phyloP scores from a whole-genome alignment of 352 stramenopile genomes.

The Globisporangium paroecandrum region DNA sequence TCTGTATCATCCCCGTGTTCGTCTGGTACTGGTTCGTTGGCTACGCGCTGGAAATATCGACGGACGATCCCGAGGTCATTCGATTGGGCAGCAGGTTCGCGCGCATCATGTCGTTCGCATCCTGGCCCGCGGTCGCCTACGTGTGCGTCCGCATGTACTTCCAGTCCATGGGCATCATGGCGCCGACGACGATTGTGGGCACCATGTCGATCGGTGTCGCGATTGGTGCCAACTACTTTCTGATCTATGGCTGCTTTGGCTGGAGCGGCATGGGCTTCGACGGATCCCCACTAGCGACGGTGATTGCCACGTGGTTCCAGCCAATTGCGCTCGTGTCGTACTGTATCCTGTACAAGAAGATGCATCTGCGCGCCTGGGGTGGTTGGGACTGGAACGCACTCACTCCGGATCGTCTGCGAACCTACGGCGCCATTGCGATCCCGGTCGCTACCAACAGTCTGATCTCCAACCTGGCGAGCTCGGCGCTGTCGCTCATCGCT shows the following conservation, averaged over 20 bases:
- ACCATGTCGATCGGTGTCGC: constrained; percentile 62
- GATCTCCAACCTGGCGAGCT: constrained; percentile 36
- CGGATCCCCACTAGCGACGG: constrained; percentile 65
- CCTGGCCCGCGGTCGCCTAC: too few species aligned
- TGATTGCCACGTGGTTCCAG: constrained; percentile 79
- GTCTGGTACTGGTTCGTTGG: constrained; percentile 58
- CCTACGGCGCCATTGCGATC: constrained; percentile 16
- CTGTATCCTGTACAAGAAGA: constrained; percentile 69
- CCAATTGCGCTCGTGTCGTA: constrained; percentile 71
- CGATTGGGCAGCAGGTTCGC: constrained; percentile 58
- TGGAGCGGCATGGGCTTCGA: constrained; percentile 67
- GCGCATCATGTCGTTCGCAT: constrained; percentile 64
- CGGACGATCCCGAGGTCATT: constrained; percentile 59
- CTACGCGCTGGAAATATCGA: constrained; percentile 32
- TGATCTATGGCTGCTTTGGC: constrained; percentile 60
- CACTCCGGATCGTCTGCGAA: constrained; percentile 35
- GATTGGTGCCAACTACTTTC: constrained; percentile 54
- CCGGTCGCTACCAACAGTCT: constrained; percentile 27
- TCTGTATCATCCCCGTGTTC: constrained; percentile 49
- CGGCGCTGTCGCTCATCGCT: constrained; percentile 34
- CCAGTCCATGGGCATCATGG: constrained; percentile 78
- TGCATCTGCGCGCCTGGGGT: constrained; percentile 66
- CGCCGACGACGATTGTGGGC: constrained; percentile 64
- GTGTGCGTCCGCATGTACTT: constrained; percentile 33
- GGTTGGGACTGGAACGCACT: constrained; percentile 61